Conservation (phyloP, 495 filamentous ascomycete species). For the Mytilinidion resinicola region DNA sequence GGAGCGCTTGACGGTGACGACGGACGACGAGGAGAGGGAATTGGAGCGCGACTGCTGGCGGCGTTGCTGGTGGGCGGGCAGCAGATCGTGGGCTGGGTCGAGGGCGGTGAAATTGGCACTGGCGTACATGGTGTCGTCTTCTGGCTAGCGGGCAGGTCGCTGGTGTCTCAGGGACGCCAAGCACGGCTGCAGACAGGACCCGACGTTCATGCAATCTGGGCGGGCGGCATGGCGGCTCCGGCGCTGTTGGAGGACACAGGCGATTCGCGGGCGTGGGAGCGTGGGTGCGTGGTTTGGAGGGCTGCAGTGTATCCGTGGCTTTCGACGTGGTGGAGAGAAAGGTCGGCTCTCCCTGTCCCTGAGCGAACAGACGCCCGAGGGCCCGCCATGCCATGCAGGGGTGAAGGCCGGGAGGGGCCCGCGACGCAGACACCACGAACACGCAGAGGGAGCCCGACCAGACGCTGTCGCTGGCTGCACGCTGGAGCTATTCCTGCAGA, state of each 20-base stretch:
- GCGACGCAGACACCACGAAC: too few relatives aligned
- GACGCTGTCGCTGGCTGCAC: too few relatives aligned
- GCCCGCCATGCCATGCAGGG: too few relatives aligned
- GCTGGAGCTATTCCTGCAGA: too few relatives aligned
- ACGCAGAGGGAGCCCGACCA: too few relatives aligned
- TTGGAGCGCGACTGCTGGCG: conserved; percentile 30
- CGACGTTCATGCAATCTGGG: conserved; percentile 19
- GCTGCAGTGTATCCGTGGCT: neutral
- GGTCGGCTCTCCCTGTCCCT: conserved; percentile 1
- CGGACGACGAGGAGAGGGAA: conserved; percentile 33
- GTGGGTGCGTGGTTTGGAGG: neutral
- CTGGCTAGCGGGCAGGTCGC: neutral
- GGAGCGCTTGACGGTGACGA: conserved; percentile 34
- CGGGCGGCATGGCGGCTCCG: conserved; percentile 19
- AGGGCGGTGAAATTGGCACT: conserved; percentile 3
- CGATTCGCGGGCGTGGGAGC: neutral
- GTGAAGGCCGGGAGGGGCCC: too few relatives aligned
- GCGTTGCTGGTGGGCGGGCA: conserved; percentile 4
- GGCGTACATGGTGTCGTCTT: conserved; percentile 17
- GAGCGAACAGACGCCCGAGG: too few relatives aligned
- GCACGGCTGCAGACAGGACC: conserved; percentile 14
- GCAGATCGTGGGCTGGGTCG: neutral
- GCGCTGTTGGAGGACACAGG: conserved; percentile 8
- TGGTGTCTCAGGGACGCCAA: conserved; percentile 22
- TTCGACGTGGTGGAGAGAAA: neutral